Percentiles rank a stretch among this genome's conserved stretches.
These are phyloP conservation scores for Elsinoe fawcettii DNA, from an alignment of 2,329 filamentous ascomycete genomes.

Conservation along the genomic window DNA sequence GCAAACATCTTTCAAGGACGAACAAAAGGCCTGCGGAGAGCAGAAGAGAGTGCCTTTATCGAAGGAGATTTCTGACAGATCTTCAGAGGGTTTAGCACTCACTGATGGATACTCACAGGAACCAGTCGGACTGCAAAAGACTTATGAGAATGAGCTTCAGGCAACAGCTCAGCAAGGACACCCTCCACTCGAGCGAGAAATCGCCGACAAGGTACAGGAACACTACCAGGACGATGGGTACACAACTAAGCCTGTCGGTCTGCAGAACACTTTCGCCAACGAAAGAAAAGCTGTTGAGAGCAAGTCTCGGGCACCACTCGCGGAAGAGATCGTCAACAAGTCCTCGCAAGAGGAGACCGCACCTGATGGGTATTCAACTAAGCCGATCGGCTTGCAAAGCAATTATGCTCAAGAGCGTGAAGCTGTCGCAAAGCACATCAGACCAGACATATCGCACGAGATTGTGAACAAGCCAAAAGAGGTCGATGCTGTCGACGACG, in stretches of 20 bases:
- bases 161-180: neutral
- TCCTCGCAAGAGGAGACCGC: neutral
- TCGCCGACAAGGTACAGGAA: neutral
- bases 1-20: constrained; percentile 17
- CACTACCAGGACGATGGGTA: constrained; percentile 16
- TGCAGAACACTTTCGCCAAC: constrained; percentile 18
- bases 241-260: constrained; percentile 16
- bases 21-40: constrained; percentile 9
- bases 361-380: constrained; percentile 16
- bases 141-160: constrained; percentile 13
- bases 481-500: constrained; percentile 4
- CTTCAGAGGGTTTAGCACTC: neutral
- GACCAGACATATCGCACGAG: constrained; percentile 5
- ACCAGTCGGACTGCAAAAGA: constrained; percentile 15
- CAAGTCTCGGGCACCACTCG: neutral
- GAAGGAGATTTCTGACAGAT: constrained; percentile 13
- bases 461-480: constrained; percentile 1
- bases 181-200: constrained; percentile 15
- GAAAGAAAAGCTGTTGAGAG: constrained; percentile 12
- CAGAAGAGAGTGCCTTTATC: constrained; percentile 9
- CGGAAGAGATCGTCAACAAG: constrained; percentile 16
- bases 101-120: constrained; percentile 5
- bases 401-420: neutral
- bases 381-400: constrained; percentile 6
- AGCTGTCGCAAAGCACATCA: neutral